Evolutionary conservation across 495 filamentous ascomycete species (phyloP), one percentile per base, ranked within the genome.

Genomic region (Daldinia caldariorum): DNA sequence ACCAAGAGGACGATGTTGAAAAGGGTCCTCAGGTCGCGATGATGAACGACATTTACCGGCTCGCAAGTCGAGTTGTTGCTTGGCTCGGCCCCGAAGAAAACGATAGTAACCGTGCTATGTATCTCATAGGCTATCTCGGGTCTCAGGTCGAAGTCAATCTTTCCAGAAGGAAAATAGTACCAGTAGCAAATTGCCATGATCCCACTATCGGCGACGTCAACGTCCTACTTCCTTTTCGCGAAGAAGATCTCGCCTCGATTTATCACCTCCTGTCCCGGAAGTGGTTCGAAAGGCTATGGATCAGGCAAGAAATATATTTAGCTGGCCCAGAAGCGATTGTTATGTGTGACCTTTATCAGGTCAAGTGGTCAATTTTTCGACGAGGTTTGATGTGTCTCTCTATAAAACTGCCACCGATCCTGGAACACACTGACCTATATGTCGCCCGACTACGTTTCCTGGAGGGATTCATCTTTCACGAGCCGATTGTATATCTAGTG

Each of bases 31-130:
- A 78, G 32, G 72, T 78, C 56, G 54, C 61, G 5, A 69, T 72
- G 37, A 75, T 76, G 74, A 71, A 53, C 10, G 59, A 71, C 12
- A 77, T 79, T 20, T 79, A 56, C 38, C 74, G 62, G 18, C 47
- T 57, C 35, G 77, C 77, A 16, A 20, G 45, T 20, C 61, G 63
- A 16, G 72, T 78, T 10, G 32, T 78, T 39, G 74, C 62, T 14
- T 78, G 74, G 71, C 72, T 79, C n/a, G 74, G 77, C 5, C 65
- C 62, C 2, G 62, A 58, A 18, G 58, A 51, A 9, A 63, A 63
- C 9, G 32, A 58, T 32, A 72, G 69, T 20, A 53, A 45, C 10
- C 49, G 49, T 38, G 69, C 70, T 50, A 64, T 75, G 70, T 31
- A 58, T 2, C 47, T 47, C 1, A 45, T 69, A 9, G 31, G 47